Conservation (phyloP, 345 rosid genomes). For the Zanthoxylum bungeanum region DNA sequence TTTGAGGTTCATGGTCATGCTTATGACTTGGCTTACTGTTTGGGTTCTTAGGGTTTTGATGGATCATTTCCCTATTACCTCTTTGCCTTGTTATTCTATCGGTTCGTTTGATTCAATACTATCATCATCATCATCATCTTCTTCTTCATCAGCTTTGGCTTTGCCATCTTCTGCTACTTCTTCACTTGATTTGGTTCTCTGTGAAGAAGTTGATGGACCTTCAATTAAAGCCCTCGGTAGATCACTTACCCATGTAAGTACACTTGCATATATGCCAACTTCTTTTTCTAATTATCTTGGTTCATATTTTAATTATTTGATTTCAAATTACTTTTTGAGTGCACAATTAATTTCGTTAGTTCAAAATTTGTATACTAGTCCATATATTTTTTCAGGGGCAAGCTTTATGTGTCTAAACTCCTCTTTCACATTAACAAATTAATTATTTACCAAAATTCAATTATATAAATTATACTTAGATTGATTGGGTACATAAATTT, state of each 20-base stretch:
- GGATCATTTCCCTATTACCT: conserved; percentile 17
- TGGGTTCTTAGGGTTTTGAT: conserved; percentile 60
- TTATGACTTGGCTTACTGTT: conserved; percentile 58
- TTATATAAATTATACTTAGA: too few species aligned
- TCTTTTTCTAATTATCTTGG: not conserved
- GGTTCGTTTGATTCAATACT: conserved; percentile 1
- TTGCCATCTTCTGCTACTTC: conserved; percentile 29
- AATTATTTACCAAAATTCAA: too few species aligned
- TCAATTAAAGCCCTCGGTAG: conserved; percentile 54
- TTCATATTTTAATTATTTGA: not conserved
- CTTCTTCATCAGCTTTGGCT: conserved; percentile 20
- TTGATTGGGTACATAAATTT: too few species aligned
- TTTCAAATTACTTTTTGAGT: not conserved
- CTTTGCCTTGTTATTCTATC: too few species aligned
- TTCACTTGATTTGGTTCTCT: conserved; percentile 41
- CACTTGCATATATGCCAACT: not conserved
- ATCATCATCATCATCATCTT: conserved; percentile 18
- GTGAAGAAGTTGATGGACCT: conserved; percentile 42
- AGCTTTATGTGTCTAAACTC: too few species aligned
- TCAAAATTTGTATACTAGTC: too few species aligned
- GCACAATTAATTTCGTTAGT: not conserved
- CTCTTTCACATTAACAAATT: too few species aligned
- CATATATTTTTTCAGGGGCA: too few species aligned
- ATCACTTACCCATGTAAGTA: conserved; percentile 75
- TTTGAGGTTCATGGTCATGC: conserved; percentile 64